These are phyloP conservation scores for Pyrenopolyporus hunteri DNA, from an alignment of 495 filamentous ascomycete genomes.

Conservation along the genomic window DNA sequence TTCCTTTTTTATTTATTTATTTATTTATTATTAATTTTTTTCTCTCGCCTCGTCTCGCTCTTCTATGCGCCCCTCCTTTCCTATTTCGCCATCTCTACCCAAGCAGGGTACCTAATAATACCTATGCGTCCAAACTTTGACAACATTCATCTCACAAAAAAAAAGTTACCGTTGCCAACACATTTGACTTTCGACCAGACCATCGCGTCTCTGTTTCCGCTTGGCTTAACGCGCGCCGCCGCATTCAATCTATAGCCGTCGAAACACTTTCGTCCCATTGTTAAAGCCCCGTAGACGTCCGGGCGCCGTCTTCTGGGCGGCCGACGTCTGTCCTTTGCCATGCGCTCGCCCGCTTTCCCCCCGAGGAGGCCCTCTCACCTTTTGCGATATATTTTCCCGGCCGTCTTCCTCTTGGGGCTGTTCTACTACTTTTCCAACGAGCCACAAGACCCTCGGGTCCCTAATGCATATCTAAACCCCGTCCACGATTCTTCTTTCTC, in stretches of 20 bases:
- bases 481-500: constrained; percentile 15
- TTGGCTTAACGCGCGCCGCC: constrained; percentile 5
- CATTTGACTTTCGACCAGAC: constrained; percentile 27
- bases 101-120: no score
- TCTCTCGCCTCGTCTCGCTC: no score
- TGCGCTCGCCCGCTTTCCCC: constrained; percentile 48
- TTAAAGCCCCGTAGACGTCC: constrained; percentile 20
- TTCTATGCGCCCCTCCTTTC: no score
- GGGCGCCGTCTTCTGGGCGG: constrained; percentile 32
- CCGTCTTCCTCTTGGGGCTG: constrained; percentile 39
- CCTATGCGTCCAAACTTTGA: no score
- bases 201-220: constrained; percentile 1
- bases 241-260: constrained; percentile 1
- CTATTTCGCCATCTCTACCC: no score
- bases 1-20: no score
- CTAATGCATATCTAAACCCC: constrained; percentile 17
- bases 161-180: constrained; percentile 9
- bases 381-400: constrained; percentile 45
- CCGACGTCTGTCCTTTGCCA: constrained; percentile 33
- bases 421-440: constrained; percentile 42
- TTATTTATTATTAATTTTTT: no score
- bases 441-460: constrained; percentile 10
- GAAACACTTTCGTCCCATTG: constrained; percentile 19
- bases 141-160: no score
- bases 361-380: constrained; percentile 47